phyloP scores from a whole-genome alignment of 768 basidiomycete genomes.

The Auricularia auricula-judae region DNA sequence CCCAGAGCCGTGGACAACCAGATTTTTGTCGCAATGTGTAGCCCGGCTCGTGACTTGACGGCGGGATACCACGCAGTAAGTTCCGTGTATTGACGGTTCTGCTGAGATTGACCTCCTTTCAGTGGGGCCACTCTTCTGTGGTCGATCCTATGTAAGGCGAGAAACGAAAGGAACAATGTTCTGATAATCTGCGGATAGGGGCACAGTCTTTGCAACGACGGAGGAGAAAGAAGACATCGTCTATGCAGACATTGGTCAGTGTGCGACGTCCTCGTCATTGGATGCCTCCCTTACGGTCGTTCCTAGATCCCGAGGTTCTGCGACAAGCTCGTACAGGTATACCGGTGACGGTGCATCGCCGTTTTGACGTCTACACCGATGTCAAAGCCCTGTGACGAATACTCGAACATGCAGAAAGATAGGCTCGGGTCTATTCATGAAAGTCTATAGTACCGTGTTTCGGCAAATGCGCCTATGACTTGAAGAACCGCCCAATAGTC shows the following conservation, averaged over 20 bases:
- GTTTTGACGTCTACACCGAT: constrained; percentile 88
- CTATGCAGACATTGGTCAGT: constrained; percentile 72
- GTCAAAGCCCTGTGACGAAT: constrained; percentile 24
- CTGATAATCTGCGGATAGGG: constrained; percentile 35
- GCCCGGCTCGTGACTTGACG: constrained; percentile 75
- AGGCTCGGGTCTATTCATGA: neutral
- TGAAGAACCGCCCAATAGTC: too few species aligned
- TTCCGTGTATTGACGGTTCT: neutral
- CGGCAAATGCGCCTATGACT: too few species aligned
- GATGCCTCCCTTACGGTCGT: constrained; percentile 12
- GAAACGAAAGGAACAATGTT: neutral
- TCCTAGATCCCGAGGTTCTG: constrained; percentile 48
- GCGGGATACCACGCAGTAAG: constrained; percentile 83
- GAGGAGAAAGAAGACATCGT: constrained; percentile 69
- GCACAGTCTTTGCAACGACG: constrained; percentile 60
- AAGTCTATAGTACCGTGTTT: neutral
- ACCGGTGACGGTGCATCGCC: constrained; percentile 82
- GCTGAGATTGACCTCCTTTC: neutral
- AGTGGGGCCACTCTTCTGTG: constrained; percentile 89
- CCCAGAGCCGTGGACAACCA: constrained; percentile 90
- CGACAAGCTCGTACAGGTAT: constrained; percentile 66
- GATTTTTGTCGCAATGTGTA: constrained; percentile 93
- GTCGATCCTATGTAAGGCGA: constrained; percentile 73
- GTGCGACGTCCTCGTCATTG: neutral
- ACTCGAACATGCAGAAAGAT: neutral